phyloP scores from a whole-genome alignment of 2,329 filamentous ascomycete genomes.

The Domatiomyces catenatus region DNA sequence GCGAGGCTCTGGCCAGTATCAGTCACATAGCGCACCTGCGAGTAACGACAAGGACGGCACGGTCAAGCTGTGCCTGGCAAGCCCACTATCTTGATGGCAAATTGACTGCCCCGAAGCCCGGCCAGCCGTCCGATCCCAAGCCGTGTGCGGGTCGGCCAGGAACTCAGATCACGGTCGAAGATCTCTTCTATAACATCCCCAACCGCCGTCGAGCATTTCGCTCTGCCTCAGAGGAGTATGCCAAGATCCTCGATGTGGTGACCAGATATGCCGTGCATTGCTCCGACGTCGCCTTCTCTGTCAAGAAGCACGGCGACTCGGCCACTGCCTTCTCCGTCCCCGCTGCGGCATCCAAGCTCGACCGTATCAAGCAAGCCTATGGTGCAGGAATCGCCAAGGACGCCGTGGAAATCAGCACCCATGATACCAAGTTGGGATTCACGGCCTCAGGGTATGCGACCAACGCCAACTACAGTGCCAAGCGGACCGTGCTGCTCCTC shows the following conservation, averaged over 20 bases:
- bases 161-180: conserved; percentile 91
- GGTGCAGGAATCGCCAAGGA: conserved; percentile 75
- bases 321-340: conserved; percentile 69
- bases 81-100: conserved; percentile 76
- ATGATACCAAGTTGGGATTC: conserved; percentile 70
- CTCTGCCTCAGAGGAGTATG: conserved; percentile 84
- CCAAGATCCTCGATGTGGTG: conserved; percentile 91
- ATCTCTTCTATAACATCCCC: conserved; percentile 92
- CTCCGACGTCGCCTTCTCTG: conserved; percentile 78
- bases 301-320: conserved; percentile 88
- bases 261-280: conserved; percentile 90
- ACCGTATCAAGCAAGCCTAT: conserved; percentile 83
- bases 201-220: conserved; percentile 78
- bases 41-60: conserved; percentile 83
- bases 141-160: conserved; percentile 74
- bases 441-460: conserved; percentile 66
- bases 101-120: conserved; percentile 68
- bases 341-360: conserved; percentile 53
- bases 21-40: conserved; percentile 94
- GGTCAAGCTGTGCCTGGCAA: conserved; percentile 78
- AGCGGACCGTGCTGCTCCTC: conserved; percentile 70
- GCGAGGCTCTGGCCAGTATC: conserved; percentile 91
- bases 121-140: conserved; percentile 72
- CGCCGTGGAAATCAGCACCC: conserved; percentile 57
- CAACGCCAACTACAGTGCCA: conserved; percentile 88